These are phyloP conservation scores for Pelargonium nanum DNA, from an alignment of 345 rosid species.

Conservation along the genomic window DNA sequence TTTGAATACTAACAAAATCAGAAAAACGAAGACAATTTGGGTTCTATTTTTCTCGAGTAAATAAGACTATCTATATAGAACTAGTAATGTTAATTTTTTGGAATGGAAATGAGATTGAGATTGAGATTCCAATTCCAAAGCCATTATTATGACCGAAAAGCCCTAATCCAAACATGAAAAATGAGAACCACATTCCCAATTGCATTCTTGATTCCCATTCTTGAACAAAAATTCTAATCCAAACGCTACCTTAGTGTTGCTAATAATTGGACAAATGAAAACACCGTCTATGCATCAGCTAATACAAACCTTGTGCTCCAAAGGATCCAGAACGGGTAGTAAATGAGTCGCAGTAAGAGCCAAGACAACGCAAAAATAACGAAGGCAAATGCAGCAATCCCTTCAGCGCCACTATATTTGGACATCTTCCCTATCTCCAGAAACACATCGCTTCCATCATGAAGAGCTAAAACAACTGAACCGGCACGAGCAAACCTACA, in stretches of 20 bases:
- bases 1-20: neutral
- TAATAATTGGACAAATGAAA: too few species aligned
- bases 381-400: conserved; percentile 61
- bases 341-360: conserved; percentile 78
- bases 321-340: conserved; percentile 92
- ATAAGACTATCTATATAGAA: neutral
- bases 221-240: too few species aligned
- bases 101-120: too few species aligned
- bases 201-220: too few species aligned
- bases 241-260: too few species aligned
- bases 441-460: conserved; percentile 90
- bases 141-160: too few species aligned
- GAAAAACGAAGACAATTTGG: neutral
- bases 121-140: too few species aligned
- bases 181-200: too few species aligned
- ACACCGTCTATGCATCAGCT: neutral
- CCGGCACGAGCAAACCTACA: conserved; percentile 88
- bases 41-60: neutral
- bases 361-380: conserved; percentile 78
- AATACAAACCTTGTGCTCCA: conserved; percentile 93
- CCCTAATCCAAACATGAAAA: too few species aligned
- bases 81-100: neutral
- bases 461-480: conserved; percentile 85
- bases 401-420: conserved; percentile 78
- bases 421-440: conserved; percentile 97